Conservation (phyloP, 2,329 filamentous ascomycete genomes). For the Blumeria graminis region DNA sequence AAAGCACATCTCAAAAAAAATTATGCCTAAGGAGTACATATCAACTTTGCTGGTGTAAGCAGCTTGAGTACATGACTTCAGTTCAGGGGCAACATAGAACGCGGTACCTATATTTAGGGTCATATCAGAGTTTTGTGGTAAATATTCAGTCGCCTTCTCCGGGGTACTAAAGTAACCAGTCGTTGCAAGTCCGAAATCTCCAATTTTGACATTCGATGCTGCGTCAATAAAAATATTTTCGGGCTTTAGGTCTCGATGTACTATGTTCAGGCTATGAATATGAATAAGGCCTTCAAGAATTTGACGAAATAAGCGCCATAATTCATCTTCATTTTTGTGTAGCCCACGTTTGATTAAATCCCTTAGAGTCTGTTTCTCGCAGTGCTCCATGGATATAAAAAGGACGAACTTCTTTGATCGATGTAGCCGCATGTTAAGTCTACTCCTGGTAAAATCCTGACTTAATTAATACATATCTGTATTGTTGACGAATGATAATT, state of each 20-base stretch:
- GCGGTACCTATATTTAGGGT: constrained; percentile 53
- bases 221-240: constrained; percentile 95
- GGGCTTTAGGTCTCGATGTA: constrained; percentile 87
- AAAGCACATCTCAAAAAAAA: constrained; percentile 96
- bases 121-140: constrained; percentile 27
- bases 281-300: constrained; percentile 74
- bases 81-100: constrained; percentile 81
- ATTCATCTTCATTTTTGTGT: constrained; percentile 47
- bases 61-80: constrained; percentile 48
- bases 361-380: constrained; percentile 65
- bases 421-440: constrained; percentile 17
- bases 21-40: constrained; percentile 94
- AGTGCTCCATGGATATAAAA: constrained; percentile 99
- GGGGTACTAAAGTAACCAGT: constrained; percentile 48
- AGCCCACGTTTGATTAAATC: constrained; percentile 64
- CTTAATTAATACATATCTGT: not conserved
- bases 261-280: constrained; percentile 75
- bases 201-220: constrained; percentile 76
- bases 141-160: constrained; percentile 21
- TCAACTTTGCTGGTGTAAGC: constrained; percentile 88
- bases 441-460: constrained; percentile 10
- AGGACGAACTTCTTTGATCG: constrained; percentile 45
- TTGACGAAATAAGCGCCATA: constrained; percentile 80
- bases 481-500: too few species aligned
- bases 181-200: constrained; percentile 86